These are phyloP conservation scores for Podospora australis DNA, from an alignment of 495 filamentous ascomycete genomes.

Conservation along the genomic window DNA sequence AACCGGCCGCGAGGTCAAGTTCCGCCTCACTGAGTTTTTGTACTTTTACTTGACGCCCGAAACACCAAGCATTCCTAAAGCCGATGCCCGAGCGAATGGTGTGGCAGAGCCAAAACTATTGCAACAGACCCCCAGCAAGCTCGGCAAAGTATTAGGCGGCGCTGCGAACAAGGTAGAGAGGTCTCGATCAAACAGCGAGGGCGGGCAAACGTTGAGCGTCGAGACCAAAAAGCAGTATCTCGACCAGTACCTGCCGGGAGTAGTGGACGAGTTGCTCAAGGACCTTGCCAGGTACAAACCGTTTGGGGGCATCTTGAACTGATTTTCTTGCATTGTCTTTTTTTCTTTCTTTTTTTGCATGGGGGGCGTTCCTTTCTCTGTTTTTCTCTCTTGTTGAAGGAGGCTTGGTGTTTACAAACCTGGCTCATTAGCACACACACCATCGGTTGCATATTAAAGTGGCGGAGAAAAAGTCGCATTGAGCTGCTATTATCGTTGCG, in stretches of 20 bases:
- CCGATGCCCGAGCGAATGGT: slow-evolving; percentile 23
- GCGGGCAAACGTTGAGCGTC: slow-evolving; percentile 55
- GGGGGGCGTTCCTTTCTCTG: slow-evolving; percentile 11
- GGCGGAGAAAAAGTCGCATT: too few relatives aligned
- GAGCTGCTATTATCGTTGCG: too few relatives aligned
- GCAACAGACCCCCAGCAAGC: slow-evolving; percentile 68
- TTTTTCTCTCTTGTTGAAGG: not conserved
- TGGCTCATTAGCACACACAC: too few relatives aligned
- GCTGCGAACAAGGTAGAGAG: slow-evolving; percentile 21
- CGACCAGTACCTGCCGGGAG: slow-evolving; percentile 67
- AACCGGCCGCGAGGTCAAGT: slow-evolving; percentile 80
- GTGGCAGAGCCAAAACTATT: slow-evolving; percentile 38
- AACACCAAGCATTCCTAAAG: slow-evolving; percentile 50
- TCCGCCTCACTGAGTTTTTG: slow-evolving; percentile 88
- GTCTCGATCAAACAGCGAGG: slow-evolving; percentile 23
- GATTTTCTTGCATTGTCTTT: slow-evolving; percentile 9
- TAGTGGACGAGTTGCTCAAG: slow-evolving; percentile 85
- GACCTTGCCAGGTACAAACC: slow-evolving; percentile 78
- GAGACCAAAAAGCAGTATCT: slow-evolving; percentile 84
- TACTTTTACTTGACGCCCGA: slow-evolving; percentile 99
- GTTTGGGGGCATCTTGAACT: slow-evolving; percentile 50
- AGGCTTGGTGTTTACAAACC: not conserved
- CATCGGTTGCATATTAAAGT: too few relatives aligned
- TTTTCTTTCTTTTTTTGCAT: slow-evolving; percentile 7
- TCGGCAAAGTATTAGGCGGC: slow-evolving; percentile 41